Conservation (phyloP, 495 filamentous ascomycete genomes). For the Penicillium pulvis region DNA sequence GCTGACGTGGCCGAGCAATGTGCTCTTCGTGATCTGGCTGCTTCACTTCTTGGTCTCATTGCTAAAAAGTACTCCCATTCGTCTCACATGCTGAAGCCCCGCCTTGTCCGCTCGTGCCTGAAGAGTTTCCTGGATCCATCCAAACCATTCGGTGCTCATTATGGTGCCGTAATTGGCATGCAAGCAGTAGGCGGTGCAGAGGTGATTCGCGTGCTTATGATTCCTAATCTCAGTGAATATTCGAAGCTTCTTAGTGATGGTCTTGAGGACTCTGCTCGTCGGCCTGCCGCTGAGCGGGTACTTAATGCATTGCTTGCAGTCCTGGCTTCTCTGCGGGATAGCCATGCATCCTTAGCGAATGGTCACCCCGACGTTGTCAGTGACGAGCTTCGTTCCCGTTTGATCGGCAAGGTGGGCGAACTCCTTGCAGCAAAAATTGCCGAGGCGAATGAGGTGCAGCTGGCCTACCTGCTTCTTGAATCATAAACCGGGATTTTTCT, state of each 20-base stretch:
- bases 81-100: constrained; percentile 76
- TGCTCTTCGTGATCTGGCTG: constrained; percentile 79
- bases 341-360: constrained; percentile 41
- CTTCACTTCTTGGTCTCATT: constrained; percentile 73
- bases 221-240: constrained; percentile 80
- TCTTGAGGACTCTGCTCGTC: constrained; percentile 52
- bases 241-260: constrained; percentile 72
- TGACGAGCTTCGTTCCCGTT: constrained; percentile 52
- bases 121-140: constrained; percentile 86
- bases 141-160: constrained; percentile 78
- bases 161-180: constrained; percentile 81
- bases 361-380: constrained; percentile 48
- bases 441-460: constrained; percentile 46
- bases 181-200: constrained; percentile 74
- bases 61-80: constrained; percentile 71
- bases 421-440: constrained; percentile 56
- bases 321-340: constrained; percentile 49
- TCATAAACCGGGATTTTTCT: not conserved
- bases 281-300: constrained; percentile 63
- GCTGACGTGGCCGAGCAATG: constrained; percentile 64
- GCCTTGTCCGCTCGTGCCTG: constrained; percentile 86
- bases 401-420: constrained; percentile 62
- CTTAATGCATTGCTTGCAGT: constrained; percentile 63
- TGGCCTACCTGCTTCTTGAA: constrained; percentile 42
- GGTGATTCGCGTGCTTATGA: constrained; percentile 73